Evolutionary conservation across 352 stramenopile species (phyloP), one percentile per base, ranked within the genome.

Genomic region (Phytophthora uliginosa): DNA sequence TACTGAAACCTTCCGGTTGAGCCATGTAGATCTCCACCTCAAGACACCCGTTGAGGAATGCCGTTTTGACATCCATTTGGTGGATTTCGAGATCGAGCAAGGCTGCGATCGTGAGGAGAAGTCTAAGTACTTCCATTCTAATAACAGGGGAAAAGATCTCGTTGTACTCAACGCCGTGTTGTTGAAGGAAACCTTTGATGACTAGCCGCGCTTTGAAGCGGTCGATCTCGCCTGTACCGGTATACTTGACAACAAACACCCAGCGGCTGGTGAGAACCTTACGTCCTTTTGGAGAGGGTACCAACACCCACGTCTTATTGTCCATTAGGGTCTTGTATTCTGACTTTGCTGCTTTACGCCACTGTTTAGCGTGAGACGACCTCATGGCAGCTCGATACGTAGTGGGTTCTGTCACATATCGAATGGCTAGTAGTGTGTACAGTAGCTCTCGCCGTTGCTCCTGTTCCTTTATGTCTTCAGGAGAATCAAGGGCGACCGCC

Each of bases 61-160:
- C 69, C 0, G 63, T 77, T 18, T 74, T 77, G 1, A 74, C 63
- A 59, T 77, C 63, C 48, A 71, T 72, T 38, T 81, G 64, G 22
- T 75, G 56, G 24, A 69, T 20, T 47, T 72, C 59, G 28, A 60
- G 70, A 22, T 81, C 64, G 13, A 64, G 45, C 10, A 52, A 20
- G 0, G 57, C 57, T 28, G 40, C 38, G 20, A 64, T 64, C 0
- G 38, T 64, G 5, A 56, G 58, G 10, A 64, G 40, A 9, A 64
- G 57, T 38, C 38, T 28, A 24, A 54, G 40, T 36, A 54, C 57
- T 20, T 45, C 52, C 52, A 59, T 59, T 18, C 54, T 60, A n/a
- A 60, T 60, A 47, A 48, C 54, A 60, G 54, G 54, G 3, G 54
- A 60, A 8, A 60, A 50, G 6, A 50, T 60, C 33, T 60, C 18